Base-by-base conservation (phyloP, 2,329 filamentous ascomycete species). In the Colletotrichum sp. region DNA sequence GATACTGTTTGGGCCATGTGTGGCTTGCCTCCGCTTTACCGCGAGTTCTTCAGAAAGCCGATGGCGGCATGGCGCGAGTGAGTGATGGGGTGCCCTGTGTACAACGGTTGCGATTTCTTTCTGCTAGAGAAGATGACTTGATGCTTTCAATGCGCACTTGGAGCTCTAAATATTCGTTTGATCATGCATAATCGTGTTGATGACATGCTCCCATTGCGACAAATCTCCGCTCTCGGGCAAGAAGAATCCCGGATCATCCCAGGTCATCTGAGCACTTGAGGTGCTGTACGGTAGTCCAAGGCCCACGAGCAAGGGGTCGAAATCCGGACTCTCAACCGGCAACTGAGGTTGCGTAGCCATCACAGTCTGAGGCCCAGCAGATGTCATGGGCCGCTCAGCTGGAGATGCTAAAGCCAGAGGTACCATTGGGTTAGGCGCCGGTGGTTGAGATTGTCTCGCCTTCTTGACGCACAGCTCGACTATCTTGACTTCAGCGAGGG, bases 401-500 rank as follows among this genome's bases (percentile, higher is more conserved):
- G 73, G 70, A 7, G 63, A 64, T 2, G 64, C 70, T 2, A 72
- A 28, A 32, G 70, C 57, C 2, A 76, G 15, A 1, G 73, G 73
- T 4, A 72, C 49, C 28, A 68, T 26, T 1, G 65, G 28, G 2
- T 44, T 65, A 1, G 64, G 67, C 0, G 49, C 15, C 4, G 68
- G 68, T 0, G 68, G 72, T 12, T 73, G 70, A 8, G 75, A 74
- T 18, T 78, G 78, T 13, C 73, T 72, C 5, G 78, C 76, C 21
- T 75, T 81, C 6, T 79, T 74, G 64, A 87, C 84, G 77, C 85
- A 87, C 10, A 87, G 79, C 79, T 87, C 85, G 39, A 86, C 82
- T 1, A 87, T 84, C 71, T 85, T 85, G 16, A 87, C 83, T 77
- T 87, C 86, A 1, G 84, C 84, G 2, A 86, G 79, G 7, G 81